Conservation (phyloP, 1,284 basidiomycete genomes). For the Exsudoporus floridanus region DNA sequence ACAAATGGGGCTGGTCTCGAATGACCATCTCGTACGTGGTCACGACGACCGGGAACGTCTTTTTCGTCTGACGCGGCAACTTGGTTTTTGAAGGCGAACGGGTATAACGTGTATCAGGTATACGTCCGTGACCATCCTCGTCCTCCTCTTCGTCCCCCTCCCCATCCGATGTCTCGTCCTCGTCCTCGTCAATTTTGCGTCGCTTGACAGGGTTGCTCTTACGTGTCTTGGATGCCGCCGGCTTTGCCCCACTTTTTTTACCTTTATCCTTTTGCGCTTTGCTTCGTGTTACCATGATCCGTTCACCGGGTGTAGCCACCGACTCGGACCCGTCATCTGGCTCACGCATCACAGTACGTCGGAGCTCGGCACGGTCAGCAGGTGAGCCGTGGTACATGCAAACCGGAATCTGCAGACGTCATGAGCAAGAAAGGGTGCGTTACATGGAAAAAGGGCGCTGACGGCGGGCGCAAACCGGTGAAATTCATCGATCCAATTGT, state of each 20-base stretch:
- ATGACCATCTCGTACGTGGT: conserved; percentile 97
- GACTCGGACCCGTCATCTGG: conserved; percentile 27
- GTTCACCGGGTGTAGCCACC: conserved; percentile 22
- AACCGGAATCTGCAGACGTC: conserved; percentile 68
- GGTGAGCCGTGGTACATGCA: conserved; percentile 89
- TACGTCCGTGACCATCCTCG: conserved; percentile 12
- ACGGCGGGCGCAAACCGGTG: conserved; percentile 77
- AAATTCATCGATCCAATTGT: conserved; percentile 93
- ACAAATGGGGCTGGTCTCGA: conserved; percentile 68
- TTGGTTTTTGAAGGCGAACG: neutral
- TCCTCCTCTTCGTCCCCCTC: conserved; percentile 14
- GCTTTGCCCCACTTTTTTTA: conserved; percentile 9
- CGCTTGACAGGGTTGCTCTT: conserved; percentile 19
- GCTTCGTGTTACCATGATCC: conserved; percentile 20
- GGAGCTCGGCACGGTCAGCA: conserved; percentile 71
- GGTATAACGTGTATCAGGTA: conserved; percentile 24
- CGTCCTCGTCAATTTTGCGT: conserved; percentile 18
- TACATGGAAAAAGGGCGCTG: conserved; percentile 26
- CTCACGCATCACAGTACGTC: conserved; percentile 55
- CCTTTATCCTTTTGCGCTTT: conserved; percentile 10
- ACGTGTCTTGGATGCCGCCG: neutral
- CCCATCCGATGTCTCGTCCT: conserved; percentile 9
- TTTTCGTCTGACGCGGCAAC: conserved; percentile 21
- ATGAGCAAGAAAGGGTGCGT: neutral
- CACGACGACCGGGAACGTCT: conserved; percentile 76